Base-by-base conservation (phyloP, 768 basidiomycete genomes). In the Porpolomopsis calyptriformis region DNA sequence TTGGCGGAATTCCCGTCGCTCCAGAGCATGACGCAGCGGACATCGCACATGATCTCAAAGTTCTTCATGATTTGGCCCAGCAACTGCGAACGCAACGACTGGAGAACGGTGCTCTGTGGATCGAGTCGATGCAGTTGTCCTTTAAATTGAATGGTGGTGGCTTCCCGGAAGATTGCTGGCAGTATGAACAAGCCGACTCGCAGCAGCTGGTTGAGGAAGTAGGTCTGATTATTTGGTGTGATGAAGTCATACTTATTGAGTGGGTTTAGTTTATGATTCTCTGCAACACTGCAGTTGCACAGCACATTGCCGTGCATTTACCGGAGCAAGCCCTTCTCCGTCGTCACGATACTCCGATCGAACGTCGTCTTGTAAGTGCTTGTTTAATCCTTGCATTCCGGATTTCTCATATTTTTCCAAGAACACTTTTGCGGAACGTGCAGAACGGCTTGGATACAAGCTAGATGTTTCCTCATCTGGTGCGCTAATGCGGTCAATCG, bases 311-410 rank as follows among this genome's bases (percentile, higher is more conserved):
- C 29, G 82, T 92, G 19, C 80, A 91, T 55, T 77, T 98, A 20
- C 92, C 96, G 22, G 96, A 99, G 60, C 96, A 98, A 61, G 87
- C 94, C n/a, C 72, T 99, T 11, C 77, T 99, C 36, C 84, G 96
- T 50, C 84, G 96, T 46, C 93, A 98, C 56, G 96, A 98, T 60
- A 76, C 70, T 22, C 96, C 96, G 2, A 73, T 97, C 46, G 92
- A 96, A 41, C 82, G 96, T 50, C 84, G 96, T 37, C 68, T 99
- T 50, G 88, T 87, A 60, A 49, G 82, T 67, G 26, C 19, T 16
- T 34, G 26, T 18, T 20, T 5, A 16, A 3, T 11, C 18, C 40
- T 10, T 24, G 11, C 29, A 33, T 38, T 4, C 14, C 31, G 44
- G 14, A 31, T 19, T 50, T 43, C 45, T 58, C 18, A 57, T 25